Percentiles rank a stretch among this genome's conserved stretches.
Conservation (phyloP, 192 early-diverging fungal genomes). For the Podila epigama region DNA sequence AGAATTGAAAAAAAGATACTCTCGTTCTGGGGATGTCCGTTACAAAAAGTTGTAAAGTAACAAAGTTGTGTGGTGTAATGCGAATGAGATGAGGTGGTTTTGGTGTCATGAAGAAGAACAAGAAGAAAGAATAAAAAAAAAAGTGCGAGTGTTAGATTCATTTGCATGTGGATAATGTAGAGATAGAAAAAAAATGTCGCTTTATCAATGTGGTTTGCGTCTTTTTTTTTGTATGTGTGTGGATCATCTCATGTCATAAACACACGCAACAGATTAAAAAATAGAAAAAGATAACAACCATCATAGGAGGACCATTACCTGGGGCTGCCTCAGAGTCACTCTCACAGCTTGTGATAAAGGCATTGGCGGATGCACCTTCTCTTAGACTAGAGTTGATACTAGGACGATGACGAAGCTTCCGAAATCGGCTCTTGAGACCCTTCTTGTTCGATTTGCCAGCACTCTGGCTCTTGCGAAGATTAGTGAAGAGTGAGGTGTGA, state of each 20-base stretch:
- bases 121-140: background rate
- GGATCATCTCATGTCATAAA: too few species aligned
- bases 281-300: background rate
- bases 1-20: conserved; percentile 11
- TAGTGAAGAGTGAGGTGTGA: background rate
- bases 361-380: conserved; percentile 1
- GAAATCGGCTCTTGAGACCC: conserved; percentile 28
- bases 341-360: conserved; percentile 36
- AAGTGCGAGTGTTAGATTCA: background rate
- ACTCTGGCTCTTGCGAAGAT: conserved; percentile 12
- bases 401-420: conserved; percentile 23
- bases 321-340: conserved; percentile 42
- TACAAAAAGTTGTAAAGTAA: background rate
- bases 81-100: too few species aligned
- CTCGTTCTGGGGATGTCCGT: conserved; percentile 16
- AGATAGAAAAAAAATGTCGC: too few species aligned
- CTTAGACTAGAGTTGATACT: conserved; percentile 14
- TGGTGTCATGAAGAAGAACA: too few species aligned
- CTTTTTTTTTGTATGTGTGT: too few species aligned
- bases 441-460: conserved; percentile 28
- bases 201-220: too few species aligned
- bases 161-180: too few species aligned
- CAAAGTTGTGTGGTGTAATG: conserved; percentile 1
- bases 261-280: background rate
- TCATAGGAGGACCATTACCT: background rate